Evolutionary conservation across 352 stramenopile species (phyloP), one percentile per base, ranked within the genome.

Genomic region (Globisporangium mamillatum): DNA sequence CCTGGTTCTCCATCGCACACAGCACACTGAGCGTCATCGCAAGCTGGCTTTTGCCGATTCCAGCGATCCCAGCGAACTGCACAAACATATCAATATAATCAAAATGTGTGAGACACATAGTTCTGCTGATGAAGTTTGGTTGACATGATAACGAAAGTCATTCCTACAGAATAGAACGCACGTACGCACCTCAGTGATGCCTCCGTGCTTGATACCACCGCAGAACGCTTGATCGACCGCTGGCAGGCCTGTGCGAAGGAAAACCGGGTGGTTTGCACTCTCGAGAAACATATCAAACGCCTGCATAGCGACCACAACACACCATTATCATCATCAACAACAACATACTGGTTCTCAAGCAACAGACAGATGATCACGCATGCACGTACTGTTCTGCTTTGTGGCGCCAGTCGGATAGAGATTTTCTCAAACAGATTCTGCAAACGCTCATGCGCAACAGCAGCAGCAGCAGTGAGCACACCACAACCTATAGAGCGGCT

Each of bases 201-300:
- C 66, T 67, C 75, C 72, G 50, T 71, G 75, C 20, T 84, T 83
- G 2, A 95, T 66, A 2, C 88, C 88, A 27, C 88, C 86, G 66
- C 78, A 80, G 4, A 95, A 60, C 22, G 84, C 81, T 36, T 85
- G 70, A 41, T 95, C 88, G 22, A 95, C 75, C 36, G 64, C 41
- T 22, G 84, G 64, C 41, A 95, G 71, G 18, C 79, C 83, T 8
- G 82, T 92, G 34, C 88, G 85, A 32, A 95, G 75, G 57, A 80
- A 81, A 60, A 74, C 77, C 5, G 88, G 85, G 18, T 84, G 76
- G 60, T 93, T 94, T 41, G 72, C 77, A 41, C 79, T 88, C 66
- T 89, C 75, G 46, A 95, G 64, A 63, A 94, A 95, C 75, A 95
- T 75, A 20, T 91, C 86, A 57, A 95, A 89, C 1, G 80, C 88